A percentile compares a stretch with the other conserved stretches of the same genome.
phyloP scores from a whole-genome alignment of 768 basidiomycete genomes.

The Hemileccinum rubropunctum region DNA sequence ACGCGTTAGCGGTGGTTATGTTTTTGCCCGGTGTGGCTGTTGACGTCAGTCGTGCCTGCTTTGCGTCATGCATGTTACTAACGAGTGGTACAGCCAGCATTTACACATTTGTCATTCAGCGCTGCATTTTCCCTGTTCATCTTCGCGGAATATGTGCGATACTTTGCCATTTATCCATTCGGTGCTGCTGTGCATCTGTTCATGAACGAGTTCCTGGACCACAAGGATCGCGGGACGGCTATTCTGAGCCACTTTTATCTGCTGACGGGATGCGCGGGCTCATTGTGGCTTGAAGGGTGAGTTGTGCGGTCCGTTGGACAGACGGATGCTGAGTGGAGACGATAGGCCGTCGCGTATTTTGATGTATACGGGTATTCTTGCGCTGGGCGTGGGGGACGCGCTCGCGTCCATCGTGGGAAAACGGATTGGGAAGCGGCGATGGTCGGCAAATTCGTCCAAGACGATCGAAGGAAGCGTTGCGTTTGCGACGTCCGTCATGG shows the following conservation, averaged over 20 bases:
- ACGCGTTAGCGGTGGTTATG: conserved; percentile 93
- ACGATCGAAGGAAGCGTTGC: conserved; percentile 91
- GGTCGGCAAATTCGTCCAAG: conserved; percentile 83
- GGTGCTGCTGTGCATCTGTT: conserved; percentile 92
- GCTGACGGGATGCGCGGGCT: conserved; percentile 90
- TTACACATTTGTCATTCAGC: conserved; percentile 92
- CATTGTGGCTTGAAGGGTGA: conserved; percentile 93
- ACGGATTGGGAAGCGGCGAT: conserved; percentile 73
- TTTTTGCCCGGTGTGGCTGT: conserved; percentile 91
- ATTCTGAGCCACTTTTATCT: conserved; percentile 98
- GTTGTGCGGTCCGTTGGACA: conserved; percentile 27
- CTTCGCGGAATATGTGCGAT: conserved; percentile 96
- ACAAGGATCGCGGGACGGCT: conserved; percentile 92
- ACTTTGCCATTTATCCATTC: conserved; percentile 97
- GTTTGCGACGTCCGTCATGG: conserved; percentile 69
- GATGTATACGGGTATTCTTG: conserved; percentile 82
- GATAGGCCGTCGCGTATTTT: conserved; percentile 49
- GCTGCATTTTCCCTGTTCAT: conserved; percentile 93
- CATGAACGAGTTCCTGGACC: conserved; percentile 96
- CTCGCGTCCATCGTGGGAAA: conserved; percentile 92
- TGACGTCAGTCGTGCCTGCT: conserved; percentile 61
- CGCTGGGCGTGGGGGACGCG: conserved; percentile 91
- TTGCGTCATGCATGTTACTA: conserved; percentile 9
- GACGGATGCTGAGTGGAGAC: conserved; percentile 3
- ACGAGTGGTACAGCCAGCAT: conserved; percentile 71